Percentiles rank a stretch among this genome's conserved stretches.
Evolutionary conservation across 2,329 filamentous ascomycete species (phyloP).

Genomic region (Fusarium abutilonis): DNA sequence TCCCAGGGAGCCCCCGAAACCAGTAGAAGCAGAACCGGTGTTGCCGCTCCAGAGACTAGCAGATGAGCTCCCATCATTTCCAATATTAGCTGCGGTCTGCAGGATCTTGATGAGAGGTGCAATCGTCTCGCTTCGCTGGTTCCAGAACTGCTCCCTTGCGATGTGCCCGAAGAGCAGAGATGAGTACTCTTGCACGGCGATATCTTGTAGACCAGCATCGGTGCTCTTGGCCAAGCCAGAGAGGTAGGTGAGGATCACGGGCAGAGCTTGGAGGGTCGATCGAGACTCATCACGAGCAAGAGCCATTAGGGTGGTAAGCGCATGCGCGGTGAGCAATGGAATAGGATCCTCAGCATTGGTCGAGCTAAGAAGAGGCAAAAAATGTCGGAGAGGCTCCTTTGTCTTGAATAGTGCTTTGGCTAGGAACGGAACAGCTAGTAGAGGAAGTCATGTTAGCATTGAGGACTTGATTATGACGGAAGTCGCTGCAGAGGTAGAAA

Average conservation of each 20-base stretch:
- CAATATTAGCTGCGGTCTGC: conserved; percentile 77
- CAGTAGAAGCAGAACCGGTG: conserved; percentile 64
- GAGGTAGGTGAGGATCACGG: conserved; percentile 85
- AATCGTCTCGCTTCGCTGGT: conserved; percentile 85
- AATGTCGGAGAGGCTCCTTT: conserved; percentile 80
- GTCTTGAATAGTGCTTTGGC: conserved; percentile 79
- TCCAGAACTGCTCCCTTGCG: conserved; percentile 88
- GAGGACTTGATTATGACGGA: conserved; percentile 6
- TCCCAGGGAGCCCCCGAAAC: conserved; percentile 71
- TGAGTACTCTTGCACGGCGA: conserved; percentile 92
- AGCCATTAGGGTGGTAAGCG: conserved; percentile 81
- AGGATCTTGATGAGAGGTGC: conserved; percentile 85
- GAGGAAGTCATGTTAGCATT: conserved; percentile 35
- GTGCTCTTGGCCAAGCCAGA: conserved; percentile 83
- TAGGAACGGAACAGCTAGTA: conserved; percentile 80
- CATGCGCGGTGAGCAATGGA: conserved; percentile 87
- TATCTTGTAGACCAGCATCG: conserved; percentile 92
- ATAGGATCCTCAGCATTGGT: conserved; percentile 81
- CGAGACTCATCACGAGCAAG: conserved; percentile 69
- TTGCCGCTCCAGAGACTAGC: conserved; percentile 70
- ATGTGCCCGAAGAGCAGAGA: conserved; percentile 79
- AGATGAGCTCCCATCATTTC: conserved; percentile 70
- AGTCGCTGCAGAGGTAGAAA: conserved; percentile 15
- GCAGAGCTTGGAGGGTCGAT: conserved; percentile 80
- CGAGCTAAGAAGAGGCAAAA: conserved; percentile 86